Percentiles rank a stretch among this genome's conserved stretches.
Conservation (phyloP, 257 asterid genomes). For the Solanum etuberosum region DNA sequence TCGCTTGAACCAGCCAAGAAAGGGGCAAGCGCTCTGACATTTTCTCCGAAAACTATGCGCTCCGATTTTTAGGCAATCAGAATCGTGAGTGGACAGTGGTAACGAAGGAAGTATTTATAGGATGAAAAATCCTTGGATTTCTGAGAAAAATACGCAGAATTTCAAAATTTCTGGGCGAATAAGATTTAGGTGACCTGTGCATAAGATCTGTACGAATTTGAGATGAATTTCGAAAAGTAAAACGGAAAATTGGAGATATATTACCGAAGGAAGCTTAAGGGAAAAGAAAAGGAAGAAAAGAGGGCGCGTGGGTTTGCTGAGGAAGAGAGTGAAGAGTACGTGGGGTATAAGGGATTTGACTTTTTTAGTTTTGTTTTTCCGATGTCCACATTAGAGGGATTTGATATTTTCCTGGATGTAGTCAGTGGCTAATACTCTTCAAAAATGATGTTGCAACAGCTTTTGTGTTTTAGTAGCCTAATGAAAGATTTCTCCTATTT, state of each 20-base stretch:
- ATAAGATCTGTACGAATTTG: too few species aligned
- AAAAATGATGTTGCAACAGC: too few species aligned
- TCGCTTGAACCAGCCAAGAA: background rate
- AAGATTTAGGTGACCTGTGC: too few species aligned
- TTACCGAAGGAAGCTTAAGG: background rate
- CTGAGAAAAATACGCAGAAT: background rate
- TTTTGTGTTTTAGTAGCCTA: too few species aligned
- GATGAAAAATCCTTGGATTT: background rate
- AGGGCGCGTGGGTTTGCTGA: background rate
- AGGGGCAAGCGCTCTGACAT: background rate
- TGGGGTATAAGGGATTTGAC: background rate
- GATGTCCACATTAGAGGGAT: too few species aligned
- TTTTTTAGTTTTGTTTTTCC: too few species aligned
- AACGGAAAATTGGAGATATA: background rate
- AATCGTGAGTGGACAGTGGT: too few species aligned
- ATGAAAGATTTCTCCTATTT: too few species aligned
- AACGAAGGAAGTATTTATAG: background rate
- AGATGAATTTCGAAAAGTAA: background rate
- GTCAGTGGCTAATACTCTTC: too few species aligned
- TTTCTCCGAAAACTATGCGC: background rate
- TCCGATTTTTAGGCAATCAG: too few species aligned
- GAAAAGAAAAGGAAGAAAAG: background rate
- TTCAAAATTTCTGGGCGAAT: too few species aligned
- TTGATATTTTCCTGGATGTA: too few species aligned
- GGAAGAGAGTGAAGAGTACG: background rate